Conservation (phyloP, 805 yeast species). For the Hanseniaspora valbyensis region DNA sequence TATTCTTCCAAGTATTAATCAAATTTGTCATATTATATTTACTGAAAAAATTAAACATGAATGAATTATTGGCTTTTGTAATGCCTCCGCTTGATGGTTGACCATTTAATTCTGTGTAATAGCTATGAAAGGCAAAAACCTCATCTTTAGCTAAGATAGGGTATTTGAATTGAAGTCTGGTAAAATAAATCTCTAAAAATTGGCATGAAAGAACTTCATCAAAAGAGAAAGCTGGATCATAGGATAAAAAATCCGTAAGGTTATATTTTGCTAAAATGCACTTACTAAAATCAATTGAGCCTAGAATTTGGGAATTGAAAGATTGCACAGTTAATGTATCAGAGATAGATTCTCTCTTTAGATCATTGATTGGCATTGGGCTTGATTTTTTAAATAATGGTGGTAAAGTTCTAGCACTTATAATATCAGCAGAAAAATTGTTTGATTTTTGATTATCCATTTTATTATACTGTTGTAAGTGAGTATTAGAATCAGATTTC, state of each 20-base stretch:
- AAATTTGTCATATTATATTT: neutral
- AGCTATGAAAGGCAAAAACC: conserved; percentile 39
- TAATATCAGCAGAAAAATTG: conserved; percentile 13
- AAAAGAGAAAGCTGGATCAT: conserved; percentile 43
- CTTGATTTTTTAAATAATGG: conserved; percentile 7
- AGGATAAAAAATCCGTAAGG: conserved; percentile 35
- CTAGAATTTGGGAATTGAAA: conserved; percentile 27
- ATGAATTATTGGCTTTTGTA: neutral
- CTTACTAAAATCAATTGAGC: conserved; percentile 32
- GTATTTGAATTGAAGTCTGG: conserved; percentile 45
- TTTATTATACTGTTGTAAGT: neutral
- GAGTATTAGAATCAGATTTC: neutral
- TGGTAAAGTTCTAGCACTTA: conserved; percentile 16
- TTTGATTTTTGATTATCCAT: conserved; percentile 4
- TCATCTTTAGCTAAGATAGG: conserved; percentile 46
- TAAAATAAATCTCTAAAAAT: conserved; percentile 44
- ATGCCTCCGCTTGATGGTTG: conserved; percentile 20
- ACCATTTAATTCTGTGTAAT: conserved; percentile 33
- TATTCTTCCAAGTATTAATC: conserved; percentile 23
- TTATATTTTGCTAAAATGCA: conserved; percentile 39
- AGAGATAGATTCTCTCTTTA: conserved; percentile 14
- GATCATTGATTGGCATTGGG: neutral
- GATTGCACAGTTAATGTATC: conserved; percentile 10
- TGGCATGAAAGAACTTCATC: conserved; percentile 41
- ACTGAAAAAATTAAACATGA: neutral